A percentile compares a stretch with the other conserved stretches of the same genome.
phyloP scores from a whole-genome alignment of 2,329 filamentous ascomycete species.

The Sporothrix pseudoabietina region DNA sequence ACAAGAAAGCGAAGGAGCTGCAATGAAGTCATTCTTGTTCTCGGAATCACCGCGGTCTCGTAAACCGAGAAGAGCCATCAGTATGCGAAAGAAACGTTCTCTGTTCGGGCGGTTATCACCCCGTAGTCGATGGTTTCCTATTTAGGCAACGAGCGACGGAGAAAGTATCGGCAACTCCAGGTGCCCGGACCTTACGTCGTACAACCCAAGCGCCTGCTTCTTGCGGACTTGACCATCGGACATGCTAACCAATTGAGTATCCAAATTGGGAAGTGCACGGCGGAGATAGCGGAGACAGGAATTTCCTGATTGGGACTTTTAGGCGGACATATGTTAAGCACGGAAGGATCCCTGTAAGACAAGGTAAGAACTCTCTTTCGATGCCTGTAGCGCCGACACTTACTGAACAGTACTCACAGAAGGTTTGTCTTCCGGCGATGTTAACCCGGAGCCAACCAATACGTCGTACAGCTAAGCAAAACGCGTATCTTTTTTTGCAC shows the following conservation, averaged over 20 bases:
- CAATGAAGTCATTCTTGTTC: background rate
- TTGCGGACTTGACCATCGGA: background rate
- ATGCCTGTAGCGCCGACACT: background rate
- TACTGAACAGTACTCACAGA: background rate
- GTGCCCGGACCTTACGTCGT: background rate
- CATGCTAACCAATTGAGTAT: background rate
- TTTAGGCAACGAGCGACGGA: background rate
- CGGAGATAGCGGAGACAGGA: background rate
- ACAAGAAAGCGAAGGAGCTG: background rate
- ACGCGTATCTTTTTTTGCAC: background rate
- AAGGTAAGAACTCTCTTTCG: background rate
- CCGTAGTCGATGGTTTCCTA: background rate
- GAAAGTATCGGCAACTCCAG: background rate
- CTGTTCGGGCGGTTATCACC: background rate
- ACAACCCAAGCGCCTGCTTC: background rate
- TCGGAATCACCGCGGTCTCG: background rate
- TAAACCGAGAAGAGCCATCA: background rate
- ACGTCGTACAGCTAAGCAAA: background rate
- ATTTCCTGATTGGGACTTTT: background rate
- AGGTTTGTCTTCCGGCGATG: background rate
- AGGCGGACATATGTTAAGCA: background rate
- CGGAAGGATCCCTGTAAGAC: background rate
- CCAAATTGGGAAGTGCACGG: background rate
- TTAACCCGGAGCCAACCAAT: conserved; percentile 1
- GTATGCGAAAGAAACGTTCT: background rate